Evolutionary conservation across 768 basidiomycete genomes (phyloP).

Genomic region (Suillus tomentosus): DNA sequence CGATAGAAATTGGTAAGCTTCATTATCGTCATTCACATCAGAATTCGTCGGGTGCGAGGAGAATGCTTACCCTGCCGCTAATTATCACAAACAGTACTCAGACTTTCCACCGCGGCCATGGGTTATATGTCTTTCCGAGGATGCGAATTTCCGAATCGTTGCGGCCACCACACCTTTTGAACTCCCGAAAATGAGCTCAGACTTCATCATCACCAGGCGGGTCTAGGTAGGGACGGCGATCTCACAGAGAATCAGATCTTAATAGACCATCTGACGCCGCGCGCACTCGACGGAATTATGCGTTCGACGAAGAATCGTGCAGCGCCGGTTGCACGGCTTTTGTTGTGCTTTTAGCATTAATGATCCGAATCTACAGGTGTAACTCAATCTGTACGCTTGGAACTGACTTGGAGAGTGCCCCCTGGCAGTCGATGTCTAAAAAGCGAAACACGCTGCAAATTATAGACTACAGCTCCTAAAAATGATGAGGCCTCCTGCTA

Average conservation of each 20-base stretch:
- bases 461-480: background rate
- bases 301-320: background rate
- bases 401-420: background rate
- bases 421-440: background rate
- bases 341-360: background rate
- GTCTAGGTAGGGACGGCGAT: slow-evolving; percentile 6
- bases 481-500: background rate
- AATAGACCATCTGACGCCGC: background rate
- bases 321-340: slow-evolving; percentile 5
- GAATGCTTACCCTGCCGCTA: slow-evolving; percentile 7
- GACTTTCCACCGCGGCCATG: background rate
- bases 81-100: background rate
- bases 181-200: background rate
- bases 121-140: slow-evolving; percentile 5
- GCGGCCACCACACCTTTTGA: background rate
- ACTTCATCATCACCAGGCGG: slow-evolving; percentile 1
- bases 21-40: background rate
- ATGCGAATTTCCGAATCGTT: background rate
- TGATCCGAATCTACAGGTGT: background rate
- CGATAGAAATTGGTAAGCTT: slow-evolving; percentile 1
- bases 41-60: slow-evolving; percentile 2
- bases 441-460: background rate
- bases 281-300: background rate
- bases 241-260: background rate
- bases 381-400: background rate